phyloP scores from a whole-genome alignment of 1,139 yeast species.

The Suhomyces anneliseae region DNA sequence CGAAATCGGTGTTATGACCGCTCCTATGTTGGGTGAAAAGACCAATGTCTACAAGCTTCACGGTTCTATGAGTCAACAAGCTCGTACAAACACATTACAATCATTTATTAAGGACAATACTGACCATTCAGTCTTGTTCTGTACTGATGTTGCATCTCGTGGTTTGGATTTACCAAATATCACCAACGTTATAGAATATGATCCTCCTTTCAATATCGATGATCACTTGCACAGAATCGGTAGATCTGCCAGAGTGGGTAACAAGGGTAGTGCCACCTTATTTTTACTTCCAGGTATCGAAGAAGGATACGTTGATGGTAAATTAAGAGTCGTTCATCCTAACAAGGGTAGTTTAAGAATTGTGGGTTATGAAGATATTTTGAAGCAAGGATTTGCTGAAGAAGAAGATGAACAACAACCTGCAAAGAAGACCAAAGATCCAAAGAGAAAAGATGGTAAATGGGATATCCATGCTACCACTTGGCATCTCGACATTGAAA shows the following conservation, averaged over 20 bases:
- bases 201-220: constrained; percentile 68
- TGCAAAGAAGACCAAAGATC: constrained; percentile 20
- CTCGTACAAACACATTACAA: constrained; percentile 73
- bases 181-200: constrained; percentile 63
- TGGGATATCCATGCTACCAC: constrained; percentile 98
- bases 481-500: constrained; percentile 88
- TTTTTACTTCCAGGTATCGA: constrained; percentile 87
- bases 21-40: constrained; percentile 51
- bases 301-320: constrained; percentile 72
- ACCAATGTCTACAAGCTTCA: constrained; percentile 75
- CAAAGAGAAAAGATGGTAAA: constrained; percentile 40
- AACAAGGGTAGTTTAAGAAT: constrained; percentile 43
- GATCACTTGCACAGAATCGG: constrained; percentile 76
- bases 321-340: constrained; percentile 56
- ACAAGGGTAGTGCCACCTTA: constrained; percentile 62
- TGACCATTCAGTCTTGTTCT: constrained; percentile 66
- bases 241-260: constrained; percentile 74
- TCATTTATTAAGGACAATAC: constrained; percentile 52
- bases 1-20: constrained; percentile 45
- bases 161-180: constrained; percentile 71
- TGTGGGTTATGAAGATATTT: constrained; percentile 50
- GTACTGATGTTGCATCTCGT: constrained; percentile 80
- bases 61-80: constrained; percentile 84
- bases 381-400: constrained; percentile 63
- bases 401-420: constrained; percentile 10